A percentile compares a stretch with the other conserved stretches of the same genome.
These are phyloP conservation scores for Vitis riparia DNA, from an alignment of 164 flowering plant genomes.

Conservation along the genomic window DNA sequence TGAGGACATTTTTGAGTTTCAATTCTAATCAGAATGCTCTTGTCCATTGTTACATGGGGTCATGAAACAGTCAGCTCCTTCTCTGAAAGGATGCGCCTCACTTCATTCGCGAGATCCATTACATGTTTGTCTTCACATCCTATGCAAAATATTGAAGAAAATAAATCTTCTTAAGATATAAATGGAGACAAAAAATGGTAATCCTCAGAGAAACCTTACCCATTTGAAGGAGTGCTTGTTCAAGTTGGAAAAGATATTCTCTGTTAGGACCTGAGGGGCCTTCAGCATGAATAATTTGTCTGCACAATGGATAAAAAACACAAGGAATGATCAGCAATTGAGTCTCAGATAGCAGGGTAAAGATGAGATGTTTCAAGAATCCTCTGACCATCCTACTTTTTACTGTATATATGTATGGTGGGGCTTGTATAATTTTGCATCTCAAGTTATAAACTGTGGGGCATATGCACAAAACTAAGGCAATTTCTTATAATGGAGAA, in stretches of 20 bases:
- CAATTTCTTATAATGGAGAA: not conserved
- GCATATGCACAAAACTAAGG: not conserved
- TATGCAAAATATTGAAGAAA: conserved; percentile 11
- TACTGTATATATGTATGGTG: not conserved
- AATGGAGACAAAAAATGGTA: not conserved
- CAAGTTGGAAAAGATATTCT: conserved; percentile 90
- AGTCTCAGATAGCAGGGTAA: not conserved
- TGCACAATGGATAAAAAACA: conserved; percentile 23
- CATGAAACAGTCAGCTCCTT: conserved; percentile 18
- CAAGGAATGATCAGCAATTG: not conserved
- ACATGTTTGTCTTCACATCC: conserved; percentile 86
- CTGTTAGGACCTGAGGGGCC: conserved; percentile 98
- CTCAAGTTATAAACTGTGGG: not conserved
- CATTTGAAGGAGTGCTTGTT: conserved; percentile 58
- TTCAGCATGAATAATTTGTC: conserved; percentile 78
- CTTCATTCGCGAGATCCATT: conserved; percentile 69
- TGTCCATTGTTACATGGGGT: not conserved
- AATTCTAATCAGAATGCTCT: too few relatives aligned
- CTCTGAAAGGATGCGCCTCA: conserved; percentile 52
- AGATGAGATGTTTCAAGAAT: too few relatives aligned
- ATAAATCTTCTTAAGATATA: not conserved
- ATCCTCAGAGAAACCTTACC: conserved; percentile 36
- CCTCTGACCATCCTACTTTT: not conserved
- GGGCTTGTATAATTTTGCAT: not conserved
- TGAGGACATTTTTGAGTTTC: too few relatives aligned